phyloP scores from a whole-genome alignment of 2,329 filamentous ascomycete species.

The Penicillium sp. region DNA sequence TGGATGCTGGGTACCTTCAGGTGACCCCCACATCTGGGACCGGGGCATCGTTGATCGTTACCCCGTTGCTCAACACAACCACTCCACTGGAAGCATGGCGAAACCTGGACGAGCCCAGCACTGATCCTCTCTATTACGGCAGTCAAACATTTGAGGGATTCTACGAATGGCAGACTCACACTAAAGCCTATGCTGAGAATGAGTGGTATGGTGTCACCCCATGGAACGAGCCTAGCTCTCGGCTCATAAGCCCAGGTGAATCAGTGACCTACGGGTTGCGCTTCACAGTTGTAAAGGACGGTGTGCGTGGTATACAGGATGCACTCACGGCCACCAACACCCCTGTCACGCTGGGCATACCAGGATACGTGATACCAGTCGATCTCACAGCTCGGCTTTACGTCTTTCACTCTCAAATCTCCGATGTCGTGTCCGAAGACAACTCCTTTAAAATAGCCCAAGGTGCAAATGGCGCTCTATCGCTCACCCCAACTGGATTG shows the following conservation, averaged over 20 bases:
- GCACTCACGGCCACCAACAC: neutral
- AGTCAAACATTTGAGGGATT: slow-evolving; percentile 60
- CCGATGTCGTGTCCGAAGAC: neutral
- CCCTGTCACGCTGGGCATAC: neutral
- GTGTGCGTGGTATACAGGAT: neutral
- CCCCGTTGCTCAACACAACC: neutral
- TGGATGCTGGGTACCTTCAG: neutral
- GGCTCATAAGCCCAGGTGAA: neutral
- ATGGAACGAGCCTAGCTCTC: slow-evolving; percentile 48
- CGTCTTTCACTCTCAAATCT: neutral
- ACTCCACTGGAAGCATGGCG: neutral
- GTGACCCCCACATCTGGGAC: neutral
- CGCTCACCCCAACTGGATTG: neutral
- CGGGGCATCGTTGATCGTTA: neutral
- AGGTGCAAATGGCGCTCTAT: neutral
- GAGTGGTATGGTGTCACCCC: slow-evolving; percentile 54
- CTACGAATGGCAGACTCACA: slow-evolving; percentile 60
- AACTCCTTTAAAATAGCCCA: neutral
- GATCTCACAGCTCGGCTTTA: neutral
- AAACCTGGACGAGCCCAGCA: slow-evolving; percentile 35
- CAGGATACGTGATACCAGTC: neutral
- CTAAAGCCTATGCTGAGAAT: slow-evolving; percentile 54
- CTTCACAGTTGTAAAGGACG: neutral
- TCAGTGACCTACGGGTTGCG: neutral
- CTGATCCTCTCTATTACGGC: slow-evolving; percentile 52